phyloP scores from a whole-genome alignment of 169 alveolate genomes.

The Eimeria falciformis region DNA sequence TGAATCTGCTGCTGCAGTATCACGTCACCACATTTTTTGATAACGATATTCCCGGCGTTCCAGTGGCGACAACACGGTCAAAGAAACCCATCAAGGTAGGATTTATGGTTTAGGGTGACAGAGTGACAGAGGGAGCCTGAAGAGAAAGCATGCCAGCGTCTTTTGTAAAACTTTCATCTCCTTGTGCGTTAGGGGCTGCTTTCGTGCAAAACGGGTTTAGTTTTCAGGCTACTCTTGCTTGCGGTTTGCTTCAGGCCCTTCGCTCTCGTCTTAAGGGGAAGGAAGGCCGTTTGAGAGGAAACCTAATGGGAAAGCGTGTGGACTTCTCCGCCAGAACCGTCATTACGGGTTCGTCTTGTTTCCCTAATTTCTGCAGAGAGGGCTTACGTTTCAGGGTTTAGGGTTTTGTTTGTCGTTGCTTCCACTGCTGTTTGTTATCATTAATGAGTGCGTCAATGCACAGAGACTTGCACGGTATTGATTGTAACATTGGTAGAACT shows the following conservation, averaged over 20 bases:
- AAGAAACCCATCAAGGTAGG: slow-evolving; percentile 96
- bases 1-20: slow-evolving; percentile 94
- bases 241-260: slow-evolving; percentile 87
- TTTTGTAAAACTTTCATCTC: background rate
- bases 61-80: slow-evolving; percentile 96
- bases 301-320: slow-evolving; percentile 99
- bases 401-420: no score
- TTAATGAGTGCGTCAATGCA: no score
- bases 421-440: no score
- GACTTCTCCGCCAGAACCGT: slow-evolving; percentile 99
- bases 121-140: background rate
- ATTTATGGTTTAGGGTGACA: no score
- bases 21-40: slow-evolving; percentile 98
- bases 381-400: no score
- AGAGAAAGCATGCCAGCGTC: background rate
- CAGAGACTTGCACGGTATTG: no score
- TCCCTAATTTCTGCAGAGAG: no score
- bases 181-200: no score
- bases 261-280: slow-evolving; percentile 99
- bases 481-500: no score
- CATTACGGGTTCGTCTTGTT: slow-evolving; percentile 93
- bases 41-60: slow-evolving; percentile 97
- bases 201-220: no score
- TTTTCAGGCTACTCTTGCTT: no score
- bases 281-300: slow-evolving; percentile 99